Evolutionary conservation across 2,329 filamentous ascomycete genomes (phyloP).

Genomic region (Colletotrichum filicis): DNA sequence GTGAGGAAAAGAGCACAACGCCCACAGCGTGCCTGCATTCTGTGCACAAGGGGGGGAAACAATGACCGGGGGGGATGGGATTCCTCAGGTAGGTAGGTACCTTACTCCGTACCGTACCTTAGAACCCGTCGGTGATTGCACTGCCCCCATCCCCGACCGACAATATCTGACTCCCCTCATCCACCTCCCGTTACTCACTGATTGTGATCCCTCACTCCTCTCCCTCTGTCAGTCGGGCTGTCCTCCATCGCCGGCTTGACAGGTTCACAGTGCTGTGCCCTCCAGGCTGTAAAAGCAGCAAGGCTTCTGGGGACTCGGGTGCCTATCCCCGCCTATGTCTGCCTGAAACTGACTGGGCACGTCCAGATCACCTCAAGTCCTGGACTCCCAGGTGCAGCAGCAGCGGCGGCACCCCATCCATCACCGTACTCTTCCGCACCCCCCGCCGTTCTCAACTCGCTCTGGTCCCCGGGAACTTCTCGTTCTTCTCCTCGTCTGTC

Average conservation of each 20-base stretch:
- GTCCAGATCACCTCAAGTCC: neutral
- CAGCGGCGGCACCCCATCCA: neutral
- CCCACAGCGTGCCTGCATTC: neutral
- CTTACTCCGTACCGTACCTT: no score
- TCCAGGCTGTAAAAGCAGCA: constrained; percentile 23
- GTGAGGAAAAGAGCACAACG: constrained; percentile 1
- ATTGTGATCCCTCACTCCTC: neutral
- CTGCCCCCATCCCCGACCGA: neutral
- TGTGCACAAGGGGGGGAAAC: neutral
- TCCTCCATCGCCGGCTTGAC: neutral
- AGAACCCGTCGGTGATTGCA: neutral
- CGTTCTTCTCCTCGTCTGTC: neutral
- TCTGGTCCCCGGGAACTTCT: neutral
- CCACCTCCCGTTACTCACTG: no score
- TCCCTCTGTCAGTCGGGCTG: neutral
- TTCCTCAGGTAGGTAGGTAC: no score
- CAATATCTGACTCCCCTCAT: neutral
- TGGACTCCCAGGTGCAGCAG: neutral
- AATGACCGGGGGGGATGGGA: constrained; percentile 13
- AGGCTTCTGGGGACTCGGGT: constrained; percentile 9
- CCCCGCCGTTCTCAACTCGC: neutral
- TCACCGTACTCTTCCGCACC: neutral
- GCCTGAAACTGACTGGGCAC: constrained; percentile 12
- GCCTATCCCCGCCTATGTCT: constrained; percentile 21
- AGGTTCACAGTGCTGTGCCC: neutral